Conservation (phyloP, 2,329 filamentous ascomycete genomes). For the Fusarium sp. region DNA sequence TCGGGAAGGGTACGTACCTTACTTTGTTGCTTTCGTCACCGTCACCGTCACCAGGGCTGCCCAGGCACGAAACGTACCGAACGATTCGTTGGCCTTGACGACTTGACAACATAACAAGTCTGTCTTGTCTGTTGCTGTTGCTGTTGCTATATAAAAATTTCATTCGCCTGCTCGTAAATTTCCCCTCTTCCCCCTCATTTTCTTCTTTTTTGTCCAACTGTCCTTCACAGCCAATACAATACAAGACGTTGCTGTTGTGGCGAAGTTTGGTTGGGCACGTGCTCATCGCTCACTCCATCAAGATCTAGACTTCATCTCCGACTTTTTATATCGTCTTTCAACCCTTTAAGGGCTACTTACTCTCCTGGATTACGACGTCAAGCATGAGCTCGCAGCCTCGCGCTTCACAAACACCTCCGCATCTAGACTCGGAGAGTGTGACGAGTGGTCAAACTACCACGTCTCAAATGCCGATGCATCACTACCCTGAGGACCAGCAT, state of each 20-base stretch:
- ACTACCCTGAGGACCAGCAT: slow-evolving; percentile 34
- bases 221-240: slow-evolving; percentile 17
- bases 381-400: slow-evolving; percentile 24
- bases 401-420: slow-evolving; percentile 19
- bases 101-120: slow-evolving; percentile 20
- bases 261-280: slow-evolving; percentile 34
- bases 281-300: slow-evolving; percentile 17
- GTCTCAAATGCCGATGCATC: slow-evolving; percentile 34
- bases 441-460: slow-evolving; percentile 24
- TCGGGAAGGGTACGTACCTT: slow-evolving; percentile 28
- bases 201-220: neutral
- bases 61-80: neutral
- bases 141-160: neutral
- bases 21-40: slow-evolving; percentile 13
- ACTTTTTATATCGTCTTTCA: slow-evolving; percentile 3
- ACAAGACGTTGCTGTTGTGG: slow-evolving; percentile 18
- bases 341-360: slow-evolving; percentile 4
- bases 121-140: neutral
- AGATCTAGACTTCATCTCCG: slow-evolving; percentile 5
- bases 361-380: neutral
- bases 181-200: slow-evolving; percentile 1
- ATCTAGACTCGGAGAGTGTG: slow-evolving; percentile 24
- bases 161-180: neutral
- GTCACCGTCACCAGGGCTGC: neutral
- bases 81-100: slow-evolving; percentile 31